Base-by-base conservation (phyloP, 768 basidiomycete species). In the Mycena latifolia region DNA sequence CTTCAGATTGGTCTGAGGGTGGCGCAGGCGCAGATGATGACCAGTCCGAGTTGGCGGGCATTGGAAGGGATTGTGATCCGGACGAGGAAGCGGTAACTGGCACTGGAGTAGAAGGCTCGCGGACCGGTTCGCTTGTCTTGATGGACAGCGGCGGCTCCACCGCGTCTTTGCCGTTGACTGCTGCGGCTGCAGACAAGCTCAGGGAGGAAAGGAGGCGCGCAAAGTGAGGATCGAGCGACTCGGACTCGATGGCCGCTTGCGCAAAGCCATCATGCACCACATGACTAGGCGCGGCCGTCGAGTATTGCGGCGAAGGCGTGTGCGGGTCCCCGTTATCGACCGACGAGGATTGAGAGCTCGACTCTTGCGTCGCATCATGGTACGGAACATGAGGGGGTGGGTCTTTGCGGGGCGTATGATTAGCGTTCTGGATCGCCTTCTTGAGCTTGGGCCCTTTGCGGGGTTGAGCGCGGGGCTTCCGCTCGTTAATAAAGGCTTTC, bases 271-370 rank as follows among this genome's bases (percentile, higher is more conserved):
- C 77, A 47, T 79, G 78, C n/a, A 77, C 75, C 55, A 79, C 74
- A 60, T 75, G 76, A 31, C 77, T 74, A 5, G 77, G 70, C 24
- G 79, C 77, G 6, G 78, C 72, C 33, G 77, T 66, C 8, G 86
- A 81, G 73, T 84, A 86, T 61, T 85, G 82, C 0, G 89, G 86
- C n/a, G 89, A 90, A 17, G 89, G 89, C 0, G 87, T 89, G 69
- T 87, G 86, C 11, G 86, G 88, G 71, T 86, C 89, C 46, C 81
- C 83, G 59, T 86, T 87, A 66, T 89, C 87, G 35, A 80, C 82
- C 48, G 86, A 89, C 41, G 89, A 89, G 9, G 86, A 84, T 70
- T 88, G 87, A 22, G 89, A 90, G 71, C 87, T 89, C n/a, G 89
- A 88, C 66, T 91, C 89, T 69, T 85, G 87, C 37, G 82, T 76